A percentile compares a stretch with the other conserved stretches of the same genome.
Conservation (phyloP, 2,329 filamentous ascomycete species). For the Botryosphaeria dothidea region DNA sequence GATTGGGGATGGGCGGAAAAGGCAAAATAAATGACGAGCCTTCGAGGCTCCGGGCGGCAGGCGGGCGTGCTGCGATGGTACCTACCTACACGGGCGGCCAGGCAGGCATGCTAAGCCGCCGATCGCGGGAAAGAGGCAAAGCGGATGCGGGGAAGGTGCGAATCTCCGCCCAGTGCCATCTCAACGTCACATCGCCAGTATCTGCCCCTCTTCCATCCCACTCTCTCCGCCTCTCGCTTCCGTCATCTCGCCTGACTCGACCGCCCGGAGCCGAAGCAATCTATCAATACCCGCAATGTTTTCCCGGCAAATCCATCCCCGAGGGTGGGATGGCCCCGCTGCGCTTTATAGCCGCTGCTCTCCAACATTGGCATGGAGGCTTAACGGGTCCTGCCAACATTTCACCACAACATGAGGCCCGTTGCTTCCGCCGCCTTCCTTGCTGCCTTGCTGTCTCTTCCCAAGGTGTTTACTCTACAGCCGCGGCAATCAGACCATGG, state of each 20-base stretch:
- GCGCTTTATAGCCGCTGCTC: too few relatives aligned
- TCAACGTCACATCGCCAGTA: neutral
- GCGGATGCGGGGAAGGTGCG: neutral
- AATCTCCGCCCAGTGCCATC: neutral
- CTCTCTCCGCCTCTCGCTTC: neutral
- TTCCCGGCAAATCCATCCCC: too few relatives aligned
- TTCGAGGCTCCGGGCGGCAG: neutral
- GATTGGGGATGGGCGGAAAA: neutral
- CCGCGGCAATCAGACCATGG: neutral
- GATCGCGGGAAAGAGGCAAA: neutral
- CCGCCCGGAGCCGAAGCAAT: too few relatives aligned
- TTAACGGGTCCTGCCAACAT: too few relatives aligned
- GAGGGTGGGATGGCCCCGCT: too few relatives aligned
- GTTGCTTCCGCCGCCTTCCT: too few relatives aligned
- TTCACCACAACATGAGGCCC: too few relatives aligned
- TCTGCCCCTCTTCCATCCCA: neutral
- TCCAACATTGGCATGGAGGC: too few relatives aligned
- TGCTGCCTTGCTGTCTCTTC: too few relatives aligned
- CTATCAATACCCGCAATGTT: too few relatives aligned
- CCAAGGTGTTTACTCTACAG: neutral
- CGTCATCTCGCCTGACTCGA: neutral
- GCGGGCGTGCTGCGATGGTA: neutral
- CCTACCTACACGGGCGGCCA: neutral
- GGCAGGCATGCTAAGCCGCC: neutral
- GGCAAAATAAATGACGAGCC: neutral